phyloP scores from a whole-genome alignment of 2,329 filamentous ascomycete genomes.

The Claviceps paspali region DNA sequence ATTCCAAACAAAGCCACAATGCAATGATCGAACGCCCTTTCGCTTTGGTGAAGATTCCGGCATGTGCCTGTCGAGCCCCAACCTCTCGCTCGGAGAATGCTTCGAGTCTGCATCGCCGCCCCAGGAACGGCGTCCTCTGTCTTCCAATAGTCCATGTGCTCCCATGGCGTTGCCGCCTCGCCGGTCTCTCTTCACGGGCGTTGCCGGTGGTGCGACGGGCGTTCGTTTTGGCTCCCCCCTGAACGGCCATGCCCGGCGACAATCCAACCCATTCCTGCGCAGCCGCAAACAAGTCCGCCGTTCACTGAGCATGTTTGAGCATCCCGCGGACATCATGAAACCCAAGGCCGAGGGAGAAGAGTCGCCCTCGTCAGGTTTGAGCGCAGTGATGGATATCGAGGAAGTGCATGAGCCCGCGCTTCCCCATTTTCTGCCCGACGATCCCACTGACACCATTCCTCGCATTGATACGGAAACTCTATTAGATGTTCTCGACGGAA shows the following conservation, averaged over 20 bases:
- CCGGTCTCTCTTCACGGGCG: slow-evolving; percentile 49
- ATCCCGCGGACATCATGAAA: slow-evolving; percentile 75
- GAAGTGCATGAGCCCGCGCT: slow-evolving; percentile 58
- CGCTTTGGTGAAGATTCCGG: slow-evolving; percentile 43
- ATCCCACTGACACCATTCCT: slow-evolving; percentile 72
- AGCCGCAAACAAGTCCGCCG: slow-evolving; percentile 81
- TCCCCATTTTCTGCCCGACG: slow-evolving; percentile 70
- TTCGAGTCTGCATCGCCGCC: slow-evolving; percentile 62
- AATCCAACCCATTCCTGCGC: slow-evolving; percentile 54
- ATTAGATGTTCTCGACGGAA: slow-evolving; percentile 74
- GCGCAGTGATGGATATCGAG: slow-evolving; percentile 73
- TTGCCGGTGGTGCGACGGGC: slow-evolving; percentile 29
- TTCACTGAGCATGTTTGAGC: slow-evolving; percentile 96
- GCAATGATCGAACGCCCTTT: slow-evolving; percentile 56
- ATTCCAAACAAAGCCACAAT: slow-evolving; percentile 42
- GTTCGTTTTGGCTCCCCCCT: slow-evolving; percentile 63
- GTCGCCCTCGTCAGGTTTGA: slow-evolving; percentile 31
- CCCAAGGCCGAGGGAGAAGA: slow-evolving; percentile 47
- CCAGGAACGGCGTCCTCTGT: slow-evolving; percentile 48
- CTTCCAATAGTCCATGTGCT: slow-evolving; percentile 42
- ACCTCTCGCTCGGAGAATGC: slow-evolving; percentile 60
- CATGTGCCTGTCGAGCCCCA: slow-evolving; percentile 15
- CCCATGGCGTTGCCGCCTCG: slow-evolving; percentile 43
- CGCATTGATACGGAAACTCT: slow-evolving; percentile 73
- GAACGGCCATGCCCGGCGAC: slow-evolving; percentile 54